Base-by-base conservation (phyloP, 495 filamentous ascomycete species). In the Penicillium roqueforti region DNA sequence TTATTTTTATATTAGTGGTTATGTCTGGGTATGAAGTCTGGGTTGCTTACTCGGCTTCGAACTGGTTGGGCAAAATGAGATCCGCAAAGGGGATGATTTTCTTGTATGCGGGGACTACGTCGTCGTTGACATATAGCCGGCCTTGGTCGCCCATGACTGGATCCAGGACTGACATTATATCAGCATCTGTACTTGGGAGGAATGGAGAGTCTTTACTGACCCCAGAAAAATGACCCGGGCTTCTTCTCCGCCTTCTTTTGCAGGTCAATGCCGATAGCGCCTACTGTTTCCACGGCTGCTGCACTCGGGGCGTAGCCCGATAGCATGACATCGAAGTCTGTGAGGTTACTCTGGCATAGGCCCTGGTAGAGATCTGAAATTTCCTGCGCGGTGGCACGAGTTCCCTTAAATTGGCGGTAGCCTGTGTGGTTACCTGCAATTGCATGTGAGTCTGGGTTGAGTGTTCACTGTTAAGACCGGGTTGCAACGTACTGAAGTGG, bases 111-210 rank as follows among this genome's bases (percentile, higher is more conserved):
- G 91, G 91, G 29, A 96, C 86, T 3, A 93, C 89, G 53, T 93
- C 89, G 54, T 91, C 83, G 20, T 82, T 87, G 42, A 98, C 91
- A 68, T 98, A 98, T 19, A 97, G 75, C 34, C 81, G 82, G 31
- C 89, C 95, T 62, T 95, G 87, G 64, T 98, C 93, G 40, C 93
- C 93, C 93, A 98, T 98, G 13, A 98, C 95, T 1, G 93, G 93
- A 67, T 98, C 93, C 40, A 98, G 76, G n/a, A 95, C 85, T 86
- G 41, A 13, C 14, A 26, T 16, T 38, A 25, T 11, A 40, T 59
- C 38, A 51, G 51, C 28, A 23, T 31, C n/a, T 42, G 18, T 48
- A 9, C n/a, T 28, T 14, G 29, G 5, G 29, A 31, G 4, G 16
- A 34, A 16, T 11, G 29, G 31, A 16, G 55, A 23, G 10, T n/a